Base-by-base conservation (phyloP, 768 basidiomycete species). In the Russula brevipes region DNA sequence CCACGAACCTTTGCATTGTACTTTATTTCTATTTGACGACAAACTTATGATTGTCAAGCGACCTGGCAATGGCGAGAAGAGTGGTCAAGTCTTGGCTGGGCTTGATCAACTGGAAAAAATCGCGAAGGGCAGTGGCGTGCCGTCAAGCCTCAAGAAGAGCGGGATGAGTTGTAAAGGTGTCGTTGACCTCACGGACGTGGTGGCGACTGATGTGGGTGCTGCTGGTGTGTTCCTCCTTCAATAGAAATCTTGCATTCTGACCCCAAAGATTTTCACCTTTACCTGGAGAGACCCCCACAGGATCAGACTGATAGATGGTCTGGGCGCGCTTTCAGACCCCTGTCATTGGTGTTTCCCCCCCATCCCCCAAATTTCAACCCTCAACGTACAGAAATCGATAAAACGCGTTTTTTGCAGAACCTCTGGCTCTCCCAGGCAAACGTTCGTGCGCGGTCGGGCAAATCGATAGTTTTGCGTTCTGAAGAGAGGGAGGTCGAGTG, bases 1-100 rank as follows among this genome's bases (percentile, higher is more conserved):
- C 4, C 54, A 75, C 1, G 80, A 76, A 2, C 77, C 81, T 0
- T 80, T 96, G 17, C 88, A 92, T 70, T 95, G 90, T 73, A 91
- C 90, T 2, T 76, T 99, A 35, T 90, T 98, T 73, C 79, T 99
- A 51, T 98, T 99, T 72, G 90, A 94, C 66, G 96, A 99, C 75
- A 92, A 92, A 70, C 78, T 99, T 24, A 81, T 98, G 72, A 85
- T 99, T 64, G 89, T 87, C 52, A 98, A 98, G 76, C 82, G 97
- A 33, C 90, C 82, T 47, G 85, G 77, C 38, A 88, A 80, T 70
- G 87, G 84, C 46, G 91, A 89, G 73, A 94, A 83, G 75, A 81
- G 82, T 47, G 93, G 89, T 4, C 82, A 84, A 52, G 73, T 80
- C 10, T 73, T 94, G 53, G 79, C 89, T 4, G 92, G 94, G 1